Evolutionary conservation across 1,284 basidiomycete species (phyloP).

Genomic region (Filobasidium uniguttulatum): DNA sequence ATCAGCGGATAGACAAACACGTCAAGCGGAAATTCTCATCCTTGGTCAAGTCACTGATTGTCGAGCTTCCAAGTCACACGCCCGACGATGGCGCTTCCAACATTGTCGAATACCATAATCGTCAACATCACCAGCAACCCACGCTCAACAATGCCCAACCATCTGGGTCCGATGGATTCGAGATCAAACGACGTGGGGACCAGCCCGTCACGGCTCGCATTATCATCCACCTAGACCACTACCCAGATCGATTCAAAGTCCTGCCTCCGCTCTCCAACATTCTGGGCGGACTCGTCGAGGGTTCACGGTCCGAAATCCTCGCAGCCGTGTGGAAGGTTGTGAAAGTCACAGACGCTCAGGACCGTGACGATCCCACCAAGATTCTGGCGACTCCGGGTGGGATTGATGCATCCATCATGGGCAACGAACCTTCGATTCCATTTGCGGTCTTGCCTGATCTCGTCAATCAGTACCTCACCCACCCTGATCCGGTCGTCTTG

Average conservation of each 20-base stretch:
- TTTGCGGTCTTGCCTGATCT: slow-evolving; percentile 79
- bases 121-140: slow-evolving; percentile 42
- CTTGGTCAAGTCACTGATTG: slow-evolving; percentile 66
- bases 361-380: slow-evolving; percentile 70
- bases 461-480: slow-evolving; percentile 61
- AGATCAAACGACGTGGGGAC: slow-evolving; percentile 69
- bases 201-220: slow-evolving; percentile 62
- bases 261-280: slow-evolving; percentile 58
- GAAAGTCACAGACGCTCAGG: slow-evolving; percentile 72
- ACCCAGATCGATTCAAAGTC: slow-evolving; percentile 74
- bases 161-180: slow-evolving; percentile 79
- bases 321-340: slow-evolving; percentile 86
- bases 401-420: slow-evolving; percentile 41
- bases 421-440: slow-evolving; percentile 48
- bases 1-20: slow-evolving; percentile 56
- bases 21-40: slow-evolving; percentile 69
- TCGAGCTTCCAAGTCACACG: slow-evolving; percentile 68
- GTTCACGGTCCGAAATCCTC: slow-evolving; percentile 67
- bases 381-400: slow-evolving; percentile 66
- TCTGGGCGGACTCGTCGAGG: slow-evolving; percentile 72
- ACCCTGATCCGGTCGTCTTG: slow-evolving; percentile 73
- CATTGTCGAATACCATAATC: slow-evolving; percentile 39
- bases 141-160: no score
- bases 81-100: slow-evolving; percentile 58
- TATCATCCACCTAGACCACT: slow-evolving; percentile 68